Conservation (phyloP, 495 filamentous ascomycete genomes). For the Lophium mytilinum region DNA sequence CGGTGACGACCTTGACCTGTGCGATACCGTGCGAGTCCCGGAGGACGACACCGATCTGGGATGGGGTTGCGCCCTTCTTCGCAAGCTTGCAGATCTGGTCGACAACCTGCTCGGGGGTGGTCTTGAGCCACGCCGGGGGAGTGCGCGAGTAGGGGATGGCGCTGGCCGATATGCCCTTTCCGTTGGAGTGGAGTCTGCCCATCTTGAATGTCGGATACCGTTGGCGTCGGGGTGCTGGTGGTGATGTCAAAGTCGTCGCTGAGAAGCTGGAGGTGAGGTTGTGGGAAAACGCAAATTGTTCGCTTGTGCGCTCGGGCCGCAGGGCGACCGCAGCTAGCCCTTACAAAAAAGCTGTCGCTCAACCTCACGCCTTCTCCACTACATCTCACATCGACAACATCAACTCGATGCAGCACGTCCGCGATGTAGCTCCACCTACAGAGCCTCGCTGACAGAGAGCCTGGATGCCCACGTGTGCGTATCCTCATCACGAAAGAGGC, state of each 20-base stretch:
- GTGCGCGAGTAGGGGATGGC: constrained; percentile 94
- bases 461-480: too few species aligned
- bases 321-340: neutral
- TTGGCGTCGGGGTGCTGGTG: constrained; percentile 5
- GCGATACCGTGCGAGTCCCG: constrained; percentile 95
- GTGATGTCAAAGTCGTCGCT: neutral
- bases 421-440: too few species aligned
- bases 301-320: neutral
- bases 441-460: too few species aligned
- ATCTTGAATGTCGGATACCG: constrained; percentile 45
- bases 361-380: neutral
- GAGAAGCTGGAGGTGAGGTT: neutral
- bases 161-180: constrained; percentile 94
- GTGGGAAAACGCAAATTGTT: neutral
- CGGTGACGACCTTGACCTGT: constrained; percentile 93
- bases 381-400: neutral
- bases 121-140: constrained; percentile 86
- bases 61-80: constrained; percentile 93
- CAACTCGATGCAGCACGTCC: too few species aligned
- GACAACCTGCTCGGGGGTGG: constrained; percentile 80
- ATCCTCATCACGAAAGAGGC: too few species aligned
- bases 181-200: constrained; percentile 98
- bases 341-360: neutral
- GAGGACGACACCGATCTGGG: constrained; percentile 97
- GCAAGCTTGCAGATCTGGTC: constrained; percentile 99